phyloP scores from a whole-genome alignment of 305 asterid species.

The Fraxinus paxiana region DNA sequence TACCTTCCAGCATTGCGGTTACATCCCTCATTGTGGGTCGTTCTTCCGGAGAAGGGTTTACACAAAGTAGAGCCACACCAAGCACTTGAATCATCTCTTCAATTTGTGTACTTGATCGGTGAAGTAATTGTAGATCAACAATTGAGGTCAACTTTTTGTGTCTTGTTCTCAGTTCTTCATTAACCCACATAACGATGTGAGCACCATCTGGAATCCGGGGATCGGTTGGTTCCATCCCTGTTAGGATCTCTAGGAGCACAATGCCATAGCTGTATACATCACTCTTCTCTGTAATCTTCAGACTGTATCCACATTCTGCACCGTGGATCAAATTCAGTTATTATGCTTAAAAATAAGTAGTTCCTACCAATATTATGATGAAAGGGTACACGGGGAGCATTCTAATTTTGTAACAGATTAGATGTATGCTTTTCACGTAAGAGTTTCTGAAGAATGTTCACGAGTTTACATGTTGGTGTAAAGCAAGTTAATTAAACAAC shows the following conservation, averaged over 20 bases:
- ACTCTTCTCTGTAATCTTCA: constrained; percentile 65
- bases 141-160: constrained; percentile 48
- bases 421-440: not conserved
- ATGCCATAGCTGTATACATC: constrained; percentile 70
- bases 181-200: constrained; percentile 57
- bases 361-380: not conserved
- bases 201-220: constrained; percentile 54
- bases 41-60: constrained; percentile 49
- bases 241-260: constrained; percentile 66
- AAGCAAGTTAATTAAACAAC: not conserved
- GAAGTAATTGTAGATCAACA: constrained; percentile 53
- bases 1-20: constrained; percentile 56
- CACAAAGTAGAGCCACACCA: constrained; percentile 65
- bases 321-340: constrained; percentile 4
- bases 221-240: constrained; percentile 71
- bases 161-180: constrained; percentile 42
- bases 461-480: not conserved
- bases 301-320: constrained; percentile 73
- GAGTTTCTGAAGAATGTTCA: not conserved
- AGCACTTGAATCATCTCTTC: constrained; percentile 75
- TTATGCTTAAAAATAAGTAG: not conserved
- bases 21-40: constrained; percentile 78
- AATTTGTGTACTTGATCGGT: constrained; percentile 49
- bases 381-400: not conserved
- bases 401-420: not conserved